Conservation (phyloP, 352 stramenopile genomes). For the Pythium aphanidermatum region DNA sequence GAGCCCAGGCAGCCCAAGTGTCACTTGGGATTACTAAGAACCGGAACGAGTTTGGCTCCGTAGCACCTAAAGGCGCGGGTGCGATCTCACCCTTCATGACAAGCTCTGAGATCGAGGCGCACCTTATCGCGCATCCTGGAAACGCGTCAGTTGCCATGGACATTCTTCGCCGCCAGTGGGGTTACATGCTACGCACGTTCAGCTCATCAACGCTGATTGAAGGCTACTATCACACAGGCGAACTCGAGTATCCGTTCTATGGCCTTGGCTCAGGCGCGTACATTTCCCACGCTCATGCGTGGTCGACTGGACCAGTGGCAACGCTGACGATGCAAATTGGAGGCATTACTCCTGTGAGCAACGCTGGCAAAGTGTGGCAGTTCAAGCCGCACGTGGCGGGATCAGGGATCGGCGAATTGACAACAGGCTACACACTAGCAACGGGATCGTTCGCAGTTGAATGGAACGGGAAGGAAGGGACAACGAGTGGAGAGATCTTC, state of each 20-base stretch:
- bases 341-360: constrained; percentile 1
- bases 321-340: constrained; percentile 23
- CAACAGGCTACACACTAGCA: no score
- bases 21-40: constrained; percentile 15
- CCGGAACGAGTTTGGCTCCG: constrained; percentile 28
- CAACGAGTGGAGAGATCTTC: no score
- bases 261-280: constrained; percentile 18
- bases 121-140: constrained; percentile 19
- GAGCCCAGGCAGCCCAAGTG: constrained; percentile 13
- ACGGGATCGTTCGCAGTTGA: no score
- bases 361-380: constrained; percentile 24
- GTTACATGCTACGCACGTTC: constrained; percentile 32
- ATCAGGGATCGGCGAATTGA: no score
- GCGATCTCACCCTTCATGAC: constrained; percentile 31
- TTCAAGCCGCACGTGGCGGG: no score
- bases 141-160: constrained; percentile 21
- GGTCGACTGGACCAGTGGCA: constrained; percentile 26
- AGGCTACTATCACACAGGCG: constrained; percentile 27
- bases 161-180: constrained; percentile 29
- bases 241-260: constrained; percentile 34
- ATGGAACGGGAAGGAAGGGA: no score
- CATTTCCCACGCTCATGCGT: constrained; percentile 30
- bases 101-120: constrained; percentile 26
- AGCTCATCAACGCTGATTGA: constrained; percentile 34
- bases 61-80: constrained; percentile 23